Percentiles rank a stretch among this genome's conserved stretches.
Conservation (phyloP, 2,329 filamentous ascomycete genomes). For the Xylariales sp. region DNA sequence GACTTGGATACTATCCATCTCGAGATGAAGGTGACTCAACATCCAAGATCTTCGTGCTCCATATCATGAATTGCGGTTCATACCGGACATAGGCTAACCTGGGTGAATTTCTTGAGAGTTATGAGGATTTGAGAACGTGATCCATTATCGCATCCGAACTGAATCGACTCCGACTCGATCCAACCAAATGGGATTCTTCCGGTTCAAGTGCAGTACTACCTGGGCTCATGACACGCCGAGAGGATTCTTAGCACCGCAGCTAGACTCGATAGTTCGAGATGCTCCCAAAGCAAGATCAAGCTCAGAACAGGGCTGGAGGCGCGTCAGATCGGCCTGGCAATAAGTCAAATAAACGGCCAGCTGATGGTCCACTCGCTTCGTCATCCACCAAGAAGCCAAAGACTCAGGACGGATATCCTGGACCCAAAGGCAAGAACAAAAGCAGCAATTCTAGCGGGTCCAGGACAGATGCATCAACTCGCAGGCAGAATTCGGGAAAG, state of each 20-base stretch:
- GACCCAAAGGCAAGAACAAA: conserved; percentile 12
- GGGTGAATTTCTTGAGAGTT: too few relatives aligned
- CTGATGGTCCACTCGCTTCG: conserved; percentile 7
- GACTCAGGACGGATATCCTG: conserved; percentile 11
- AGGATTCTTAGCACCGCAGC: too few relatives aligned
- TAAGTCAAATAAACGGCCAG: conserved; percentile 10
- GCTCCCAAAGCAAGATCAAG: conserved; percentile 7
- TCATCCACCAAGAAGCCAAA: conserved; percentile 10
- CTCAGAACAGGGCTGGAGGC: too few relatives aligned
- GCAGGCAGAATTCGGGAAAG: neutral
- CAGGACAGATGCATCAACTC: neutral
- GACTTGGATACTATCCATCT: neutral
- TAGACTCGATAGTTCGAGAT: neutral
- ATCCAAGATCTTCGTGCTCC: neutral
- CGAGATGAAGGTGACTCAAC: too few relatives aligned
- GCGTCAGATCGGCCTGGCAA: conserved; percentile 2
- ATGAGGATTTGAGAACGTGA: too few relatives aligned
- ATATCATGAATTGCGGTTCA: too few relatives aligned
- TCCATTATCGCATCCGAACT: too few relatives aligned
- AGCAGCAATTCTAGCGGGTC: neutral
- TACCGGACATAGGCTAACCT: too few relatives aligned
- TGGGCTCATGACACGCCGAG: too few relatives aligned
- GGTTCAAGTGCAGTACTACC: too few relatives aligned
- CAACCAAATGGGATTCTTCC: too few relatives aligned
- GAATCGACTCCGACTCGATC: too few relatives aligned